A percentile compares a stretch with the other conserved stretches of the same genome.
phyloP scores from a whole-genome alignment of 2,329 filamentous ascomycete species.

The Claviceps capensis region DNA sequence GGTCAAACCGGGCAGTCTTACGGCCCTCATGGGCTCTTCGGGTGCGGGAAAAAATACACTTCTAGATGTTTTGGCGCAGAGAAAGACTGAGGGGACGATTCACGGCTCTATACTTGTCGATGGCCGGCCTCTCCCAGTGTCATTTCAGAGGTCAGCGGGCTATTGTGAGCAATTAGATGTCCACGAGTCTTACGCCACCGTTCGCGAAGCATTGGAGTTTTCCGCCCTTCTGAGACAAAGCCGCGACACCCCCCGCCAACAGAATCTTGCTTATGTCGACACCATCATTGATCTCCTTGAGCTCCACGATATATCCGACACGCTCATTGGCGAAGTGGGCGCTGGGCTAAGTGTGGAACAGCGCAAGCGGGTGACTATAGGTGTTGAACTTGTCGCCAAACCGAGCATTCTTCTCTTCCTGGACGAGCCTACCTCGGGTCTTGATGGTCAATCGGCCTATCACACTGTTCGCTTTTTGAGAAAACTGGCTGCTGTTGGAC shows the following conservation, averaged over 20 bases:
- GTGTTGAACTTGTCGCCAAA: slow-evolving; percentile 47
- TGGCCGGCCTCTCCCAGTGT: slow-evolving; percentile 54
- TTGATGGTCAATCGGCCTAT: slow-evolving; percentile 56
- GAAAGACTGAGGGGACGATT: slow-evolving; percentile 66
- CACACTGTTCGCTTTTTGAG: slow-evolving; percentile 52
- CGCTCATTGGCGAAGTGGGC: slow-evolving; percentile 36
- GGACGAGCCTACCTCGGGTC: slow-evolving; percentile 49
- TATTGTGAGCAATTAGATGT: slow-evolving; percentile 76
- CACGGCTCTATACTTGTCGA: slow-evolving; percentile 64
- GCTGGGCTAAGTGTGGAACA: slow-evolving; percentile 38
- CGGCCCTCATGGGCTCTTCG: slow-evolving; percentile 68
- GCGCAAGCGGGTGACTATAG: slow-evolving; percentile 43
- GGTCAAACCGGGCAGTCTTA: slow-evolving; percentile 68
- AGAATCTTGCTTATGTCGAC: slow-evolving; percentile 65
- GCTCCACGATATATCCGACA: slow-evolving; percentile 33
- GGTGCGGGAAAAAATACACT: slow-evolving; percentile 80
- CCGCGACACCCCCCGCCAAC: slow-evolving; percentile 44
- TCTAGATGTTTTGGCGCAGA: slow-evolving; percentile 67
- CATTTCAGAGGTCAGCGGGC: slow-evolving; percentile 66
- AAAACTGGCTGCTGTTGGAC: slow-evolving; percentile 51
- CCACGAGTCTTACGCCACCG: slow-evolving; percentile 58
- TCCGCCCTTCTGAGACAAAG: slow-evolving; percentile 62
- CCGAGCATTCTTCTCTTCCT: slow-evolving; percentile 46
- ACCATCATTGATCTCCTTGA: slow-evolving; percentile 57
- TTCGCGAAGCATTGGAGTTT: slow-evolving; percentile 63